Evolutionary conservation across 345 rosid genomes (phyloP), one percentile per base, ranked within the genome.

Genomic region (Eucalyptus leucophloia): DNA sequence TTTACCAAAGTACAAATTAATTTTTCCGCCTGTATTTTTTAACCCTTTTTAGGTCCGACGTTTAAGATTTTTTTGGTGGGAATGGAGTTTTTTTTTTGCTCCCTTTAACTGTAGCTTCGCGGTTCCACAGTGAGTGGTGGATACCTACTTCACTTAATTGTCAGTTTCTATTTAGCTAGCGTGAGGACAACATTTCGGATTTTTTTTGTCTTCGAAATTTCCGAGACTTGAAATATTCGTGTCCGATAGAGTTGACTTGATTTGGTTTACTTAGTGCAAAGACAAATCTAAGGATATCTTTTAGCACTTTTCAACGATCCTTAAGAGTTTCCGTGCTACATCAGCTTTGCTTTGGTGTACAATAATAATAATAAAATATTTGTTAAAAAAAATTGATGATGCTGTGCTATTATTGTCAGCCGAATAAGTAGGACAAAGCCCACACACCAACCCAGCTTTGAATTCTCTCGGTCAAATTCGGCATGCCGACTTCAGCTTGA

Each of bases 21-120:
- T 53, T 53, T 53, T 2, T 53, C 58, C 0, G 2, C 58, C 58
- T 4, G 2, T 0, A 53, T 1, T 53, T 1, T 62, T 62, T 28
- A 28, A 62, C 69, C 69, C 32, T 60, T 60, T 28, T 28, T 26
- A 1, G 67, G 4, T 12, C 32, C 6, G 15, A 28, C 4, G 67
- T 60, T 1, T 56, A 56, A 56, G 62, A 28, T 28, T 60, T 62
- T 12, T 28, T 62, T 28, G 4, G 13, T 0, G 30, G 62, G 13
- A 4, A 10, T 4, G 62, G 21, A 24, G 62, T 24, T 13, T 62
- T 28, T 62, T 11, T 26, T 28, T 60, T 60, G n/a, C n/a, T 2
- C 1, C 34, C 69, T 13, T 62, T 12, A 28, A 30, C 16, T 60
- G 32, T 28, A 60, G 69, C 32, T 62, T 62, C 19, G 34, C 11